Evolutionary conservation across 2,329 filamentous ascomycete genomes (phyloP), one percentile per base, ranked within the genome.

Genomic region (Aspergillus hortae): DNA sequence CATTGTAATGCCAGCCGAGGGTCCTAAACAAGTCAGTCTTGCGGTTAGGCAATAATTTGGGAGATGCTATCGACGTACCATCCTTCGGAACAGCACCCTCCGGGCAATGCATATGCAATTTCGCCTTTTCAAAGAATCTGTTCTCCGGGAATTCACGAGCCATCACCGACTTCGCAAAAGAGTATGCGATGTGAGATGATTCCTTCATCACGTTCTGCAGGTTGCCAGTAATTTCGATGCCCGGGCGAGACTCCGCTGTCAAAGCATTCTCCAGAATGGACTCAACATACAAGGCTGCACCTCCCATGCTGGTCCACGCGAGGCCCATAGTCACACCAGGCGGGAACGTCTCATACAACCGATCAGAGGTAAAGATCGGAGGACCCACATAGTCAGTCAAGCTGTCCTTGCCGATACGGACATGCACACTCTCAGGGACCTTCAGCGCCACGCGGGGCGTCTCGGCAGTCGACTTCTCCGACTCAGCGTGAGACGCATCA

Each of bases 141-240:
- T 99, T 99, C 53, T 90, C 86, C 0, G 91, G 86, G 76, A 92
- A 99, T 38, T 88, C 77, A 66, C 85, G 87, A 6, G 88, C 91
- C 80, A 97, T 86, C 54, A 92, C 79, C 1, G 90, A 86, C 76
- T 97, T 97, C 64, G 90, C 87, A 66, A 96, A 99, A 0, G 90
- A 95, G 77, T 99, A 97, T 44, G 94, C 95, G 59, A 99, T 96
- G 2, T 85, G 80, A 0, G 91, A 94, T 2, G 92, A 96, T 74
- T 99, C 94, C 75, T 96, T 97, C 95, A 99, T 99, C 36, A 99
- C 94, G 14, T 84, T 84, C 77, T 96, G 94, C 45, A 99, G 80
- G 67, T 97, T 97, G 53, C 94, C 94, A 0, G 94, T 99, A 54
- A 92, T 91, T 66, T 96, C 90, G 41, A 99, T 79, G 15, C 88